phyloP scores from a whole-genome alignment of 2,329 filamentous ascomycete species.

The Aspergillus sp. region DNA sequence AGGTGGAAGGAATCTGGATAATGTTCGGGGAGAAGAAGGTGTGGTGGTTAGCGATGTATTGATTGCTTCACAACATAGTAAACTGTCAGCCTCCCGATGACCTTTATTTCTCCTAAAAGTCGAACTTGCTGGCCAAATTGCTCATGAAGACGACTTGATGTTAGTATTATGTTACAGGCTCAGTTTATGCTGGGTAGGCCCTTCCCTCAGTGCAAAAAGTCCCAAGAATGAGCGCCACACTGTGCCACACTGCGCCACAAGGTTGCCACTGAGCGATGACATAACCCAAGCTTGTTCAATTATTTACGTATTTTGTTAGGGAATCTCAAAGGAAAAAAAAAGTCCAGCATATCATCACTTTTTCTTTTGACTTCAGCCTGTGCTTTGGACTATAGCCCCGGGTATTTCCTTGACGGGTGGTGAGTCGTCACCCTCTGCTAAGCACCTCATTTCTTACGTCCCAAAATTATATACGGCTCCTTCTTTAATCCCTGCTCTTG shows the following conservation, averaged over 20 bases:
- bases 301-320: slow-evolving; percentile 21
- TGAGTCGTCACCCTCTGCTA: neutral
- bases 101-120: too few species aligned
- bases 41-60: too few species aligned
- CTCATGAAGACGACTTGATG: neutral
- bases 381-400: neutral
- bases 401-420: neutral
- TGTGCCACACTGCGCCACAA: slow-evolving; percentile 25
- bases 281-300: slow-evolving; percentile 12
- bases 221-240: neutral
- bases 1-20: too few species aligned
- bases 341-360: slow-evolving; percentile 14
- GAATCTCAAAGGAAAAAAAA: slow-evolving; percentile 14
- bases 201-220: too few species aligned
- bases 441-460: neutral
- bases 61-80: too few species aligned
- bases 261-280: slow-evolving; percentile 32
- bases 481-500: slow-evolving; percentile 15
- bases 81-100: too few species aligned
- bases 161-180: neutral
- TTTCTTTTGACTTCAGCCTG: neutral
- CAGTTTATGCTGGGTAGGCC: too few species aligned
- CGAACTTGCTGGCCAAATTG: neutral
- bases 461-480: neutral
- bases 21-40: too few species aligned